These are phyloP conservation scores for Olyra latifolia DNA, from an alignment of 176 grass and related monocot species.

Conservation along the genomic window DNA sequence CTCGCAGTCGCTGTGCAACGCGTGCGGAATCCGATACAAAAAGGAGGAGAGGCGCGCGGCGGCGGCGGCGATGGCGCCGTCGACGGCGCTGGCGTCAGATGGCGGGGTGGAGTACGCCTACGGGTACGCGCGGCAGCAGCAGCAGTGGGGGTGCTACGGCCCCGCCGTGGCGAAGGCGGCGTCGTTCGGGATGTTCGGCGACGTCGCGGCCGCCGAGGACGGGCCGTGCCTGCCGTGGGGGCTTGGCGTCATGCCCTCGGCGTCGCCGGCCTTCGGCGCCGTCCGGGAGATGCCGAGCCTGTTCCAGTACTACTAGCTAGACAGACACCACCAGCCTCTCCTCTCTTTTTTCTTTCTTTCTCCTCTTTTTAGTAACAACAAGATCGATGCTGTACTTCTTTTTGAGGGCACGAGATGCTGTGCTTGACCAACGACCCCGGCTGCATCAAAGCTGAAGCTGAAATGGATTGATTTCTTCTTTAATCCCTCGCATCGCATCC, in stretches of 20 bases:
- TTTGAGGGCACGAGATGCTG: conserved; percentile 53
- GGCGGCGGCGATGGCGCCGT: conserved; percentile 40
- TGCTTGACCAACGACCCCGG: conserved; percentile 57
- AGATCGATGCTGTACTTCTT: conserved; percentile 46
- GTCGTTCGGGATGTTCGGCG: conserved; percentile 47
- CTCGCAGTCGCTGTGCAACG: conserved; percentile 89
- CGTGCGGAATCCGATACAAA: conserved; percentile 98
- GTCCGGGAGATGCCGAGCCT: conserved; percentile 70
- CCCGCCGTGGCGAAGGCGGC: conserved; percentile 48
- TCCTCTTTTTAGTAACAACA: conserved; percentile 42
- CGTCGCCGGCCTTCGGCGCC: conserved; percentile 59
- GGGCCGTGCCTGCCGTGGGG: conserved; percentile 74
- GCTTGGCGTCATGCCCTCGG: conserved; percentile 58
- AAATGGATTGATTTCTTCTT: conserved; percentile 24
- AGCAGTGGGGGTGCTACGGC: conserved; percentile 83
- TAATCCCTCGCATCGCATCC: neutral
- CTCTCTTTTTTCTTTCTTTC: conserved; percentile 8
- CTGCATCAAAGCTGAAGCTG: conserved; percentile 47
- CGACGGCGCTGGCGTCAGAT: conserved; percentile 30
- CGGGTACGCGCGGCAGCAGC: conserved; percentile 62
- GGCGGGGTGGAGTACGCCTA: conserved; percentile 46
- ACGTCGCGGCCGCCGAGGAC: conserved; percentile 36
- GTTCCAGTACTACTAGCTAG: conserved; percentile 82
- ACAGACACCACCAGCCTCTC: neutral
- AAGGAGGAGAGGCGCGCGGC: conserved; percentile 97